Base-by-base conservation (phyloP, 352 stramenopile species). In the Thalassiosira ordinaria region DNA sequence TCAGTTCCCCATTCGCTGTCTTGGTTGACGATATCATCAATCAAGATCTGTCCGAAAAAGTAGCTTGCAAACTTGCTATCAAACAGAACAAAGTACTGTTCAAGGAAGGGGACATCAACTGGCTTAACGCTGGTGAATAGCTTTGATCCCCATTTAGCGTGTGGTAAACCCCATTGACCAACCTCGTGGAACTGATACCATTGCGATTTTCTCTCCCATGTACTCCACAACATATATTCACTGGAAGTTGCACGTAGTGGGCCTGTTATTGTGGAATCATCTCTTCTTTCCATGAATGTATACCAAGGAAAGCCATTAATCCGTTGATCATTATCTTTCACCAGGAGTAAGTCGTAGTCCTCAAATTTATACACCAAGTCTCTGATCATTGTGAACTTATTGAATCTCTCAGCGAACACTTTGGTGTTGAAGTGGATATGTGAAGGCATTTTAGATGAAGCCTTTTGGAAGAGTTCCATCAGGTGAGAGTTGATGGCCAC, bases 301-400 rank as follows among this genome's bases (percentile, higher is more conserved):
- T 44, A 37, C 69, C 69, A 78, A 24, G 69, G 49, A 64, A 78
- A 78, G n/a, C 69, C 69, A 49, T 31, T 47, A 14, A 78, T 41
- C 18, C 60, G 61, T 29, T 61, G 33, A 24, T 78, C 69, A 33
- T 44, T 44, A 20, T 55, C 61, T 20, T 47, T 44, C 20, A 69
- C 41, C 18, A 47, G 27, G 16, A 60, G 16, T 47, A 49, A 52
- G 24, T 67, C 39, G 39, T 22, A 52, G 2, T 67, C 26, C 1
- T n/a, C n/a, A n/a, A n/a, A n/a, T n/a, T n/a, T n/a, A 33, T 49
- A 7, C 26, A 46, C 22, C 8, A 67, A 26, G 20, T 67, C 59
- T 41, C 11, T 14, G 44, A 37, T 39, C 16, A 67, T 55, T 14
- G 14, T 9, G 13, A 67, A 67, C 22, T 78, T 78, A 24, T 72